Evolutionary conservation across 805 yeast genomes (phyloP).

Genomic region (Starmerella bombicola): DNA sequence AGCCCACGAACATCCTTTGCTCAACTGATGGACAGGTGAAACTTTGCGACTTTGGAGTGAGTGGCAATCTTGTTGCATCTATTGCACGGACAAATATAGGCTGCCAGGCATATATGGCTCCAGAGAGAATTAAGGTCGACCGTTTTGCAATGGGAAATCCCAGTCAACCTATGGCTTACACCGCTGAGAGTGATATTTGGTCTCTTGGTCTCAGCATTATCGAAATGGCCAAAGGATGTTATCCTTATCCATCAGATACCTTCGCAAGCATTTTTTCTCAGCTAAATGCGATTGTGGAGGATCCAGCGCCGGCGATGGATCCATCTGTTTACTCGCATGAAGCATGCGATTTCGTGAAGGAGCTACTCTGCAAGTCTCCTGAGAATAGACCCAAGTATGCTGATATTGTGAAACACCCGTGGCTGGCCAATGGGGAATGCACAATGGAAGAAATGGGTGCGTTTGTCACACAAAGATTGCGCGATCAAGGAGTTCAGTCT

Average conservation of each 20-base stretch:
- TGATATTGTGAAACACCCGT: slow-evolving; percentile 64
- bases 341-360: slow-evolving; percentile 69
- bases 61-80: slow-evolving; percentile 89
- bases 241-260: slow-evolving; percentile 95
- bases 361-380: slow-evolving; percentile 64
- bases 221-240: slow-evolving; percentile 80
- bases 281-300: slow-evolving; percentile 91
- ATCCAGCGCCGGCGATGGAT: slow-evolving; percentile 76
- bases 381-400: slow-evolving; percentile 69
- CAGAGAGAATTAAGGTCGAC: slow-evolving; percentile 58
- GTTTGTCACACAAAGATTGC: slow-evolving; percentile 26
- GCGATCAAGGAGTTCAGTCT: not conserved
- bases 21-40: slow-evolving; percentile 77
- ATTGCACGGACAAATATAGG: slow-evolving; percentile 93
- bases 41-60: slow-evolving; percentile 90
- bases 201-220: slow-evolving; percentile 75
- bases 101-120: slow-evolving; percentile 98
- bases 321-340: slow-evolving; percentile 48
- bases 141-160: slow-evolving; percentile 30
- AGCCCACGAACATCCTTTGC: slow-evolving; percentile 86
- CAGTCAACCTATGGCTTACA: slow-evolving; percentile 38
- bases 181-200: slow-evolving; percentile 95
- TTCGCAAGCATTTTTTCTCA: slow-evolving; percentile 83
- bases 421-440: slow-evolving; percentile 46
- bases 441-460: slow-evolving; percentile 29